Evolutionary conservation across 441 rosid genomes (phyloP).

Genomic region (Metrosideros polymorpha): DNA sequence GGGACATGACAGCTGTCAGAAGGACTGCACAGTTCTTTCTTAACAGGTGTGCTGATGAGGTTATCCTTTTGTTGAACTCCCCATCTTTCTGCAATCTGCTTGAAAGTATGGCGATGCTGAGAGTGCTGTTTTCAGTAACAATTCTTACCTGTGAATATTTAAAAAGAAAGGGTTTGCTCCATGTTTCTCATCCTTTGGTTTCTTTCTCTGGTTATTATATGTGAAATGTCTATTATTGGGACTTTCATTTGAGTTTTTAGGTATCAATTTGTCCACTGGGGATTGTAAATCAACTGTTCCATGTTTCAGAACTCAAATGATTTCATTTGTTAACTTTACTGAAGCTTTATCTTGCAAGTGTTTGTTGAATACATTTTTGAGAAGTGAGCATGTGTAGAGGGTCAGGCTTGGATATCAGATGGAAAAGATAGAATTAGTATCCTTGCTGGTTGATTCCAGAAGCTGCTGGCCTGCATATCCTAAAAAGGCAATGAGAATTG

Average conservation of each 20-base stretch:
- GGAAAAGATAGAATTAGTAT: background rate
- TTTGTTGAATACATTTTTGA: background rate
- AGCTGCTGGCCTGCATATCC: background rate
- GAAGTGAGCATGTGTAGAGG: background rate
- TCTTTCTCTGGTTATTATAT: background rate
- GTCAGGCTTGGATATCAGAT: background rate
- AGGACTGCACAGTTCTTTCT: conserved; percentile 95
- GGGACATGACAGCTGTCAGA: conserved; percentile 94
- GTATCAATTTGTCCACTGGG: background rate
- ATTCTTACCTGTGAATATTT: background rate
- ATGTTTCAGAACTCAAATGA: background rate
- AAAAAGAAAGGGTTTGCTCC: background rate
- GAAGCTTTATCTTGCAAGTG: background rate
- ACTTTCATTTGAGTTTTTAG: background rate
- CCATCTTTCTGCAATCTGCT: background rate
- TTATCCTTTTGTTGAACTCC: background rate
- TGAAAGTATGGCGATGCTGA: background rate
- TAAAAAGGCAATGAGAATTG: background rate
- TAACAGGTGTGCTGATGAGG: conserved; percentile 46
- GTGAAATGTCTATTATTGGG: background rate
- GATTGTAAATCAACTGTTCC: background rate
- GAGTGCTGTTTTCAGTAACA: background rate
- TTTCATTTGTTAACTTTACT: background rate
- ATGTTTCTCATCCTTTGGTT: background rate
- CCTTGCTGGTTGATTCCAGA: background rate